Evolutionary conservation across 371 early-diverging fungal genomes (phyloP), one percentile per base, ranked within the genome.

Genomic region (Lichtheimia corymbifera): DNA sequence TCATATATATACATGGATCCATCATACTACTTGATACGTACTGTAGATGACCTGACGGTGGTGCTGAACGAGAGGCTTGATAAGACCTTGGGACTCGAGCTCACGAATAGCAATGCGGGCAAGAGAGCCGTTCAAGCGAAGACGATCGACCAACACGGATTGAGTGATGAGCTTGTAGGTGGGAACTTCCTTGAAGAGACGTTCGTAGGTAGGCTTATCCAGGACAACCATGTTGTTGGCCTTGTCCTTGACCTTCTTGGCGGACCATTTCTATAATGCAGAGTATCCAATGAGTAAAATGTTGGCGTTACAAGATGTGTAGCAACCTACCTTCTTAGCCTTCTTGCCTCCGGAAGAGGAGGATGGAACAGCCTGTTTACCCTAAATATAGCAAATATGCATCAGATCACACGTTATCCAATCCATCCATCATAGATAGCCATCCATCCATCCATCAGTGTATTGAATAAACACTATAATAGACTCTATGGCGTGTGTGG

Each of bases 101-200:
- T 97, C 97, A 58, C 88, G 85, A 78, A 99, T 88, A 70, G 97
- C 97, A 66, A 85, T 75, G 67, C 98, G 95, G 67, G 99, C 99
- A 58, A 98, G 86, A 55, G 97, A 96, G 72, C 95, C 99, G 90
- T 93, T 95, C 83, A 99, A 86, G 74, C 93, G 90, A 67, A 98
- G 93, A 83, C 98, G 95, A 84, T 99, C 99, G 61, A 98, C 97
- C 64, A 99, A 85, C 59, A 97, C 93, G 61, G 97, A 95, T 66
- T 96, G 95, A 20, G 97, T 94, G 77, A 99, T 92, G 72, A 99
- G 88, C 89, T 96, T 97, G 92, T 95, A 97, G 78, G 98, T 94
- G 68, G 98, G 99, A 45, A 95, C 96, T 83, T 99, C 99, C 93
- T 99, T 99, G 89, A 90, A 91, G 64, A 97, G 88, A 83, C 91